Conservation (phyloP, 1,284 basidiomycete genomes). For the Heterobasidion irregulare region DNA sequence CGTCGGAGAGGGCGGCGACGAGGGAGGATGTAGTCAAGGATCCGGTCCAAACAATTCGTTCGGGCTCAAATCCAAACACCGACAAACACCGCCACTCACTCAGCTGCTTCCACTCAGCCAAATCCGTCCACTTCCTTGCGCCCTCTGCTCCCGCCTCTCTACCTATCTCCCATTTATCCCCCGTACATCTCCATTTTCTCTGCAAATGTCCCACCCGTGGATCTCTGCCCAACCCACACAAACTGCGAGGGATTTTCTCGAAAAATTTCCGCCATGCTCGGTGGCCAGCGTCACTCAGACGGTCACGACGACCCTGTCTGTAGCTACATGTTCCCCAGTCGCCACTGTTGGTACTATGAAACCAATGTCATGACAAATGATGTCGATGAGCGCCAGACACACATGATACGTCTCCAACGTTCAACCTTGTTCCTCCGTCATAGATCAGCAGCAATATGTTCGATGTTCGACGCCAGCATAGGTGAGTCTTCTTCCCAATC, state of each 20-base stretch:
- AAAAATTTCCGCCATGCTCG: too few species aligned
- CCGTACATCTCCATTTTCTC: neutral
- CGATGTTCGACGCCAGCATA: too few species aligned
- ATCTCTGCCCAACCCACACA: neutral
- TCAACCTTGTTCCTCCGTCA: too few species aligned
- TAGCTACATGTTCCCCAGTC: too few species aligned
- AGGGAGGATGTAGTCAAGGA: neutral
- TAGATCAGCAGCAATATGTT: too few species aligned
- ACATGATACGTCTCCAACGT: too few species aligned
- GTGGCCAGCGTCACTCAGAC: too few species aligned
- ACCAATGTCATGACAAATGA: neutral
- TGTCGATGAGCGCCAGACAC: neutral
- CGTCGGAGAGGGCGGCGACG: neutral
- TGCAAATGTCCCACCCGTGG: neutral
- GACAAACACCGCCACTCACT: neutral
- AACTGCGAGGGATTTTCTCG: neutral
- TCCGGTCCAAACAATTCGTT: neutral
- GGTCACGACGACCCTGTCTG: too few species aligned
- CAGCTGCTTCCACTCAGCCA: neutral
- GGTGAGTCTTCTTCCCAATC: too few species aligned
- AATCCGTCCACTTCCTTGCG: neutral
- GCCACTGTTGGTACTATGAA: neutral
- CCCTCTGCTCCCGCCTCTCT: too few species aligned
- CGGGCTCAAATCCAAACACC: neutral
- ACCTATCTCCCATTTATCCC: too few species aligned